Conservation (phyloP, 129 eudicot species). For the Helianthus tuberosus region DNA sequence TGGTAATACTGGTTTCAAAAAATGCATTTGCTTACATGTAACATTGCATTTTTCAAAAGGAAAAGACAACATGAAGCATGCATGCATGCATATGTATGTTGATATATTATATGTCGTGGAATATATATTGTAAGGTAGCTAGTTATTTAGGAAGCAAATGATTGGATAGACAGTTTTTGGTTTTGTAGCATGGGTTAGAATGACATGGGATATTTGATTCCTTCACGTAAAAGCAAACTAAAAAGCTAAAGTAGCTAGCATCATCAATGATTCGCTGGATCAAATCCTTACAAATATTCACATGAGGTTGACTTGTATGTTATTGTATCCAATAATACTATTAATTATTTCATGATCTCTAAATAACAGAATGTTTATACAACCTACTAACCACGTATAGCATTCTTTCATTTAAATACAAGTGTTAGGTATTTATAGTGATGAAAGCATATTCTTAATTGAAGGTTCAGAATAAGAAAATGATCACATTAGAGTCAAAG, state of each 20-base stretch:
- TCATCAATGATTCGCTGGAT: slow-evolving; percentile 31
- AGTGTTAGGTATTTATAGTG: background rate
- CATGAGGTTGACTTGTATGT: slow-evolving; percentile 23
- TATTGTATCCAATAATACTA: background rate
- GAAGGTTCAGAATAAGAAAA: too few relatives aligned
- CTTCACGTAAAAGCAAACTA: slow-evolving; percentile 40
- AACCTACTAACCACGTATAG: slow-evolving; percentile 20
- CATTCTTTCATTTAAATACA: slow-evolving; percentile 4
- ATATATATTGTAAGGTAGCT: slow-evolving; percentile 19
- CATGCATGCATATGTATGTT: slow-evolving; percentile 17
- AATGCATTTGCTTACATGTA: background rate
- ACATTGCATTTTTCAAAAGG: background rate
- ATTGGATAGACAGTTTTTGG: slow-evolving; percentile 22
- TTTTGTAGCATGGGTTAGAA: slow-evolving; percentile 26
- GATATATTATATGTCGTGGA: slow-evolving; percentile 13
- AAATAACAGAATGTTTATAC: slow-evolving; percentile 20
- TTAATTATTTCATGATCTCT: background rate
- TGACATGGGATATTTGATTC: slow-evolving; percentile 37
- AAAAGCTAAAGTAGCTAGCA: slow-evolving; percentile 33
- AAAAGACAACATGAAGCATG: slow-evolving; percentile 7
- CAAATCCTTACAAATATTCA: slow-evolving; percentile 28
- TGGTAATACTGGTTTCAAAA: background rate
- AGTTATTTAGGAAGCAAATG: slow-evolving; percentile 30
- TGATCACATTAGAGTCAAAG: too few relatives aligned
- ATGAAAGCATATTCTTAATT: background rate